Percentiles rank a stretch among this genome's conserved stretches.
phyloP scores from a whole-genome alignment of 2,329 filamentous ascomycete genomes.

The Fusarium ramigenum region DNA sequence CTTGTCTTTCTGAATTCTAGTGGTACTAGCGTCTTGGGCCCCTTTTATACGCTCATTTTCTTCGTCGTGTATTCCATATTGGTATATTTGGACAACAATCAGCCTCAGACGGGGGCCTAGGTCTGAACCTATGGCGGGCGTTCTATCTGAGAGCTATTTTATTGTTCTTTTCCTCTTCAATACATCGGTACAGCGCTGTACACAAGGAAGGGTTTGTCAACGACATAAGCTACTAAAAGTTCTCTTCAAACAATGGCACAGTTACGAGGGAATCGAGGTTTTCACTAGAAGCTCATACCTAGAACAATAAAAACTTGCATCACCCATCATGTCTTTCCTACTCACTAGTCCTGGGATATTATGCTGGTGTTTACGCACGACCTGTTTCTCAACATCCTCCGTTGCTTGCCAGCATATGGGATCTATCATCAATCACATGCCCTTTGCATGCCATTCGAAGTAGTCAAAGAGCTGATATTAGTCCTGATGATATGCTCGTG shows the following conservation, averaged over 20 bases:
- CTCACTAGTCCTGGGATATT: background rate
- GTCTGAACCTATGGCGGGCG: too few relatives aligned
- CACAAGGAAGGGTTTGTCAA: too few relatives aligned
- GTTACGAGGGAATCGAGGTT: background rate
- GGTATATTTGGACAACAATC: background rate
- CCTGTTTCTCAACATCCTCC: too few relatives aligned
- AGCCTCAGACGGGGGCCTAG: too few relatives aligned
- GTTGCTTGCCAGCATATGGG: background rate
- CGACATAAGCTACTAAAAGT: background rate
- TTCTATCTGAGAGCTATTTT: background rate
- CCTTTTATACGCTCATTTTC: background rate
- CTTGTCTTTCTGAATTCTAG: background rate
- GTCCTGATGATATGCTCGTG: background rate
- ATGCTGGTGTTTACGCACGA: background rate
- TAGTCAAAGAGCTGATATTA: too few relatives aligned
- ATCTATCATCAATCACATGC: too few relatives aligned
- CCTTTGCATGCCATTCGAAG: too few relatives aligned
- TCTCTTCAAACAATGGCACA: background rate
- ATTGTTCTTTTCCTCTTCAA: background rate
- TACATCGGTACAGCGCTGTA: background rate
- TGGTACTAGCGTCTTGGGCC: background rate
- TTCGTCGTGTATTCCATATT: background rate
- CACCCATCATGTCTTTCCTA: background rate
- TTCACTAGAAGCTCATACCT: background rate
- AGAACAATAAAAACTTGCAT: fast-evolving